Base-by-base conservation (phyloP, 2,329 filamentous ascomycete genomes). In the Davidsoniella eucalypti region DNA sequence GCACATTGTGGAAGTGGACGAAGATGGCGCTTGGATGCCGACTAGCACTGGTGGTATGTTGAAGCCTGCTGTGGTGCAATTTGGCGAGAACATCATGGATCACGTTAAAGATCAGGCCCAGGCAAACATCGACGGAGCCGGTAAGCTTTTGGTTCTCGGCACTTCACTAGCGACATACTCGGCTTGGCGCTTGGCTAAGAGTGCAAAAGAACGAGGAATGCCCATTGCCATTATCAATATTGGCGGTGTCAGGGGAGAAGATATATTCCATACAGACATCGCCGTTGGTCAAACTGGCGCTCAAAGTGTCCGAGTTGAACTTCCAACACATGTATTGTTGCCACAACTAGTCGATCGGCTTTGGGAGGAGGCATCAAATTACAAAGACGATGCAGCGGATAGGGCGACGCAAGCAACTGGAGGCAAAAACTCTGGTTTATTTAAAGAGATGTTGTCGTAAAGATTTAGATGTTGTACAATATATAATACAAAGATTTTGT, bases 51-150 rank as follows among this genome's bases (percentile, higher is more conserved):
- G 79, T 0, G 92, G 90, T 2, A 78, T 96, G 37, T 64, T 98
- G 50, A 96, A 96, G 61, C 92, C 92, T 3, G 85, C 85, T 1
- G 88, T 98, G 2, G 80, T 88, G 58, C 95, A 96, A 87, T 96
- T 96, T 62, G 92, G 92, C 14, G 92, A 96, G 65, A 88, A 78
- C 53, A 94, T 96, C 46, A 69, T 76, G 0, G 64, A 66, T 1
- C 59, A 66, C 1, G 80, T 88, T 36, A 95, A 93, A 63, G 63
- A 68, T 1, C 79, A 78, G 0, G 90, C 88, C 1, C 88, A 96
- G 60, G 67, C 77, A 25, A 83, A 84, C 10, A 78, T 96, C 46
- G 85, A 95, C 59, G 72, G 73, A 25, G 84, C 87, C 1, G 79
- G 78, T 5, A 76, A 78, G 53, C 65, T 96, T 36, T 69, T 96